Evolutionary conservation across 805 yeast genomes (phyloP).

Genomic region (Candida arabinofermentans): DNA sequence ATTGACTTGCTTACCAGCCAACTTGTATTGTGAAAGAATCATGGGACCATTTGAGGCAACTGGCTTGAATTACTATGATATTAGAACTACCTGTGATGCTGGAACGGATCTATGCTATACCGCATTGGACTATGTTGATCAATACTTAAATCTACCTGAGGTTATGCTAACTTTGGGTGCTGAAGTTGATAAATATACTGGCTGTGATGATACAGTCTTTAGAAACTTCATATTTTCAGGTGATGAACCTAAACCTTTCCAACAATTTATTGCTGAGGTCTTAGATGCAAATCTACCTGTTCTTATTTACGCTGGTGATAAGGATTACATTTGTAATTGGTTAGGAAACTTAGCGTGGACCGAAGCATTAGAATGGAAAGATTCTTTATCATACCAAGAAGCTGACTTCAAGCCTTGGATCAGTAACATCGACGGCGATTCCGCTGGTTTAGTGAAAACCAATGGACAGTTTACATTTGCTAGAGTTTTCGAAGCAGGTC

Average conservation of each 20-base stretch:
- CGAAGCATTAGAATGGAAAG: conserved; percentile 50
- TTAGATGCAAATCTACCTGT: conserved; percentile 76
- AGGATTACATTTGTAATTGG: conserved; percentile 96
- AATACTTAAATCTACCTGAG: conserved; percentile 69
- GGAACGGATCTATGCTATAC: conserved; percentile 70
- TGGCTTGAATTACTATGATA: conserved; percentile 89
- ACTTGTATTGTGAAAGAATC: conserved; percentile 83
- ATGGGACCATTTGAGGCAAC: conserved; percentile 79
- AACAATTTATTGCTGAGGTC: conserved; percentile 64
- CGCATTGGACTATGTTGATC: conserved; percentile 69
- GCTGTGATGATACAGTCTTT: conserved; percentile 76
- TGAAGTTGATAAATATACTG: conserved; percentile 72
- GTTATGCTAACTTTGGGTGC: conserved; percentile 86
- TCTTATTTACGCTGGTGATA: conserved; percentile 90
- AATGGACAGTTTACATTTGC: conserved; percentile 72
- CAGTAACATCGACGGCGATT: conserved; percentile 23
- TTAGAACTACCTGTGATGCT: conserved; percentile 70
- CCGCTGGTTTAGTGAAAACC: conserved; percentile 38
- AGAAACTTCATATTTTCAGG: conserved; percentile 81
- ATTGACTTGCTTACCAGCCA: conserved; percentile 88
- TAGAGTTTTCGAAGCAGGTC: conserved; percentile 87
- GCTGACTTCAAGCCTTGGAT: conserved; percentile 24
- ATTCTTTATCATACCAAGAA: conserved; percentile 10
- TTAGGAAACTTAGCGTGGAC: conserved; percentile 90
- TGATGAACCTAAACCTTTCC: conserved; percentile 91